A percentile compares a stretch with the other conserved stretches of the same genome.
Conservation (phyloP, 2,329 filamentous ascomycete species). For the Aspergillus sp. region DNA sequence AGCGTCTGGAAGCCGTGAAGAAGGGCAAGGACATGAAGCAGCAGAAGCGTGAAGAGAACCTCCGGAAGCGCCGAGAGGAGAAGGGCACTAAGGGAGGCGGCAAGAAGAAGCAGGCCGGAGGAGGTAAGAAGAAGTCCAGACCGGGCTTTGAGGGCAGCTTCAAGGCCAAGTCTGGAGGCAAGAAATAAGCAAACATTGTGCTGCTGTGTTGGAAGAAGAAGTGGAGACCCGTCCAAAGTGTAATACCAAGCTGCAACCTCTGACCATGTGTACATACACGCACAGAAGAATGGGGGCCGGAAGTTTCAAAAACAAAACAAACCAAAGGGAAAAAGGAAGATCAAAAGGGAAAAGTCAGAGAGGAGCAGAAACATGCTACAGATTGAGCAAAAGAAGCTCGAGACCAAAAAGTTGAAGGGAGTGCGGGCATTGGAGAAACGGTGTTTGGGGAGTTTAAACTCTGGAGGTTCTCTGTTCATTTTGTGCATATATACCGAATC, state of each 20-base stretch:
- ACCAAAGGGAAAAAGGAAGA: background rate
- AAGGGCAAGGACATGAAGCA: constrained; percentile 77
- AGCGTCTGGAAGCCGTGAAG: constrained; percentile 69
- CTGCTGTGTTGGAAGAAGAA: background rate
- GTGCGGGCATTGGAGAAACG: constrained; percentile 9
- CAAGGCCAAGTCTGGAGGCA: constrained; percentile 51
- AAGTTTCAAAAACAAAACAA: background rate
- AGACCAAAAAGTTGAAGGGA: constrained; percentile 2
- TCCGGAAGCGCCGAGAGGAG: constrained; percentile 72
- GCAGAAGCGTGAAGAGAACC: constrained; percentile 78
- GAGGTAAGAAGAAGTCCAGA: constrained; percentile 54
- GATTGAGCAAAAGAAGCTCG: background rate
- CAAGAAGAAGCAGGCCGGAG: constrained; percentile 43
- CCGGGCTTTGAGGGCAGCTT: constrained; percentile 75
- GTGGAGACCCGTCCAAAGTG: background rate
- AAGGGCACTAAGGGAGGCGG: constrained; percentile 59
- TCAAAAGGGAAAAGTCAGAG: constrained; percentile 12
- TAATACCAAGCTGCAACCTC: constrained; percentile 8
- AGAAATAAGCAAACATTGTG: constrained; percentile 35
- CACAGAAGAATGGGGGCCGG: background rate
- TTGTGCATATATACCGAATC: constrained; percentile 3
- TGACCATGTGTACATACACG: background rate
- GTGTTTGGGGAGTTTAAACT: constrained; percentile 14
- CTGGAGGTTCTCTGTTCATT: constrained; percentile 12
- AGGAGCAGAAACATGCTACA: background rate